Percentiles rank a stretch among this genome's conserved stretches.
phyloP scores from a whole-genome alignment of 768 basidiomycete species.

The Dioszegia hungarica region DNA sequence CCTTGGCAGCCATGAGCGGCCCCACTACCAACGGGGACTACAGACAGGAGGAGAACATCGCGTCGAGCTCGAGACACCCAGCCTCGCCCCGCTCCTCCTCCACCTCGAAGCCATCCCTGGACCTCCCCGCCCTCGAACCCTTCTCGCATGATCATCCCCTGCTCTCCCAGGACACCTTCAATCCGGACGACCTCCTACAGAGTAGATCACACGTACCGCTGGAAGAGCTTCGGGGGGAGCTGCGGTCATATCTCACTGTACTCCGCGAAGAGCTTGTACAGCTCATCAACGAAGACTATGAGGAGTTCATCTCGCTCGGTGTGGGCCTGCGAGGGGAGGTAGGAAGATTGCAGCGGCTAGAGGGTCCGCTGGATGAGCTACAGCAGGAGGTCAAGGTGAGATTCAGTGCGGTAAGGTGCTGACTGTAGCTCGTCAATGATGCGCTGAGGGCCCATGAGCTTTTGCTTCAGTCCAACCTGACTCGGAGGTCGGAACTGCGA shows the following conservation, averaged over 20 bases:
- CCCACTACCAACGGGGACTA: too few relatives aligned
- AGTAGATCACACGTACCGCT: conserved; percentile 79
- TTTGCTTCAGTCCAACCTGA: conserved; percentile 71
- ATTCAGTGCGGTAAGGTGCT: conserved; percentile 16
- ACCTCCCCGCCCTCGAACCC: conserved; percentile 54
- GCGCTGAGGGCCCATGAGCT: conserved; percentile 50
- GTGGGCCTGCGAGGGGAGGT: conserved; percentile 87
- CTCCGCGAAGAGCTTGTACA: conserved; percentile 91
- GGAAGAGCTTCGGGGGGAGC: conserved; percentile 77
- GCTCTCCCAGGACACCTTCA: conserved; percentile 65
- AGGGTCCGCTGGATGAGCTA: conserved; percentile 62
- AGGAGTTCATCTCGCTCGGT: conserved; percentile 92
- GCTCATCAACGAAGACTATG: conserved; percentile 96
- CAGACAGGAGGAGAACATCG: not conserved
- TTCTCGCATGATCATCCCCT: conserved; percentile 75
- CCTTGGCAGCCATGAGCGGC: too few relatives aligned
- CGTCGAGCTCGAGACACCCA: not conserved
- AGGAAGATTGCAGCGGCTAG: conserved; percentile 62
- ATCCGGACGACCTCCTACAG: conserved; percentile 81
- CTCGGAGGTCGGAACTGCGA: conserved; percentile 66
- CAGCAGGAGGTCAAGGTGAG: conserved; percentile 66
- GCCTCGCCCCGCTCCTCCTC: not conserved
- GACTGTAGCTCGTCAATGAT: conserved; percentile 14
- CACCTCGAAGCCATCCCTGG: conserved; percentile 24
- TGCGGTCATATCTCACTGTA: conserved; percentile 73